Conservation (phyloP, 805 yeast genomes). For the Saccharomycopsis sp. region DNA sequence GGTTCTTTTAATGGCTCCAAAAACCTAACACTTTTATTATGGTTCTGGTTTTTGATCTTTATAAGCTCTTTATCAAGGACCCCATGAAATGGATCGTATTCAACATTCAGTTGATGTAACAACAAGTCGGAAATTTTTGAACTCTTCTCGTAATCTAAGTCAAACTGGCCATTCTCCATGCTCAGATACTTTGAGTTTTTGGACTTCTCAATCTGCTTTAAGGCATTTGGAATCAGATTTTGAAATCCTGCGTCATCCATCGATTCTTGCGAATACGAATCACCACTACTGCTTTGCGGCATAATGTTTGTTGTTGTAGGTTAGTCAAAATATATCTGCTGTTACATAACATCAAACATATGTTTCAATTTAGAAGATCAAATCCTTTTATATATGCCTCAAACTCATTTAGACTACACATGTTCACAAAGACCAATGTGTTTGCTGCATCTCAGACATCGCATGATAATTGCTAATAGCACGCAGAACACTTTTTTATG, state of each 20-base stretch:
- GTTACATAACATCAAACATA: no score
- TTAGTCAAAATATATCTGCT: no score
- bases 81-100: neutral
- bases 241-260: conserved; percentile 9
- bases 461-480: no score
- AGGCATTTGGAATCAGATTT: conserved; percentile 4
- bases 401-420: neutral
- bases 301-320: neutral
- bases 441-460: no score
- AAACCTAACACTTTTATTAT: neutral
- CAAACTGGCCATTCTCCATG: neutral
- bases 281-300: conserved; percentile 9
- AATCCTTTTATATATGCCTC: no score
- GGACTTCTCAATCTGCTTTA: conserved; percentile 5
- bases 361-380: no score
- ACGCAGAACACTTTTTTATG: no score
- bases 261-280: conserved; percentile 9
- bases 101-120: neutral
- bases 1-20: neutral
- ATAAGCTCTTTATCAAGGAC: neutral
- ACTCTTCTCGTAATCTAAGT: neutral
- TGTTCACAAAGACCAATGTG: neutral
- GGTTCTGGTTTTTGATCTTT: neutral
- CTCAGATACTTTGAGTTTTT: neutral
- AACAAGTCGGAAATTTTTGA: neutral